Evolutionary conservation across 169 alveolate genomes (phyloP).

Genomic region (Plasmodium billcollinsi): DNA sequence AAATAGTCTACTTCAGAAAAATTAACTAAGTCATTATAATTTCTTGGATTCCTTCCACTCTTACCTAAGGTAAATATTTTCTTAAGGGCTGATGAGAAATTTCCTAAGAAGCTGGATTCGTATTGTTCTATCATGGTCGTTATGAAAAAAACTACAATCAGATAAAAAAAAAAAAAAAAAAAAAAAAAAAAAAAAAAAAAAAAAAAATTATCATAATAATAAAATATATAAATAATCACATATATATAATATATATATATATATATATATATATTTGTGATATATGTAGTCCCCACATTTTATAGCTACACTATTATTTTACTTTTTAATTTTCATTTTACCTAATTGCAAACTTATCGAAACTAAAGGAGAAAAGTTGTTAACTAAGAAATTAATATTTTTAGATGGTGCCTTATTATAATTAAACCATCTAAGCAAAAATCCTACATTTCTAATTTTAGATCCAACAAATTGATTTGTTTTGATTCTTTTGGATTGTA

Average conservation of each 20-base stretch:
- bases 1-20: constrained; percentile 51
- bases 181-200: neutral
- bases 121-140: constrained; percentile 68
- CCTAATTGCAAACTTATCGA: constrained; percentile 45
- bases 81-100: constrained; percentile 25
- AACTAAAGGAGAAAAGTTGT: constrained; percentile 29
- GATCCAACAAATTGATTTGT: constrained; percentile 16
- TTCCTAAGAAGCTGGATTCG: constrained; percentile 41
- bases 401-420: neutral
- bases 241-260: neutral
- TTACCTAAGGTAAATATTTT: constrained; percentile 45
- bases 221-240: neutral
- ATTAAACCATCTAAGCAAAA: constrained; percentile 40
- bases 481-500: constrained; percentile 18
- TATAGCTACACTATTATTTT: too few species aligned
- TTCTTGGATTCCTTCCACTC: constrained; percentile 35
- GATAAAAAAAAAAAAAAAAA: neutral
- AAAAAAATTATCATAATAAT: neutral
- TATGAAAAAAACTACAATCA: constrained; percentile 28
- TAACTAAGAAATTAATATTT: constrained; percentile 32
- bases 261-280: constrained; percentile 3
- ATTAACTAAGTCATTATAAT: constrained; percentile 24
- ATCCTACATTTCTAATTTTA: constrained; percentile 47
- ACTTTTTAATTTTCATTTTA: neutral
- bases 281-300: neutral